A percentile compares a stretch with the other conserved stretches of the same genome.
phyloP scores from a whole-genome alignment of 148 eudicot genomes.

The Heliosperma pusillum region DNA sequence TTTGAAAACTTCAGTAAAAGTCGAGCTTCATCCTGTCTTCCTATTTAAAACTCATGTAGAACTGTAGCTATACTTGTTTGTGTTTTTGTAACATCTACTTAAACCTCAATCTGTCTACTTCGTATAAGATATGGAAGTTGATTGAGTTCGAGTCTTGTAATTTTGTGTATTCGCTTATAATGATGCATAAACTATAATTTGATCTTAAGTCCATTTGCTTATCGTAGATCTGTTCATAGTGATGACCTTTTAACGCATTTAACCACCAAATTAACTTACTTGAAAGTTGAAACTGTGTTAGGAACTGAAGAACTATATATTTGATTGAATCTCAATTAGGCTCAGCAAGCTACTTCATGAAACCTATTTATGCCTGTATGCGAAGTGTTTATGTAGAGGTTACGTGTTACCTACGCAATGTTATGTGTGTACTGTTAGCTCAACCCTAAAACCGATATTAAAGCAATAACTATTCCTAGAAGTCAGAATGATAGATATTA shows the following conservation, averaged over 20 bases:
- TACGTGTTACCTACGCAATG: conserved; percentile 5
- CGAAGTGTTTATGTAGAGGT: conserved; percentile 3
- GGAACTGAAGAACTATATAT: neutral
- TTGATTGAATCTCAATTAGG: neutral
- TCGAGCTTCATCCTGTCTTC: neutral
- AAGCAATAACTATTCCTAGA: neutral
- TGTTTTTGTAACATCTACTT: neutral
- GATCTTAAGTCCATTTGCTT: neutral
- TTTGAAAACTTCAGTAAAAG: neutral
- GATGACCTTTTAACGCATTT: neutral
- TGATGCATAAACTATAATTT: neutral
- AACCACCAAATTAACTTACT: neutral
- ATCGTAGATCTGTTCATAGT: neutral
- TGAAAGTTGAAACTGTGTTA: neutral
- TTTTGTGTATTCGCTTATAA: neutral
- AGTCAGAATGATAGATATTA: neutral
- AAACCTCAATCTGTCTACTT: neutral
- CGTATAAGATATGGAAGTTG: neutral
- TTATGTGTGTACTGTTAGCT: neutral
- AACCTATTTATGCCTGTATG: neutral
- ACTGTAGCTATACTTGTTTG: neutral
- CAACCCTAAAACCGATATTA: neutral
- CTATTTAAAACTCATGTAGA: neutral
- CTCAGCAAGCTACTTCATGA: neutral
- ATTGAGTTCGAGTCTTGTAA: neutral